Evolutionary conservation across 2,329 filamentous ascomycete genomes (phyloP), one percentile per base, ranked within the genome.

Genomic region (Paecilomyces sp.): DNA sequence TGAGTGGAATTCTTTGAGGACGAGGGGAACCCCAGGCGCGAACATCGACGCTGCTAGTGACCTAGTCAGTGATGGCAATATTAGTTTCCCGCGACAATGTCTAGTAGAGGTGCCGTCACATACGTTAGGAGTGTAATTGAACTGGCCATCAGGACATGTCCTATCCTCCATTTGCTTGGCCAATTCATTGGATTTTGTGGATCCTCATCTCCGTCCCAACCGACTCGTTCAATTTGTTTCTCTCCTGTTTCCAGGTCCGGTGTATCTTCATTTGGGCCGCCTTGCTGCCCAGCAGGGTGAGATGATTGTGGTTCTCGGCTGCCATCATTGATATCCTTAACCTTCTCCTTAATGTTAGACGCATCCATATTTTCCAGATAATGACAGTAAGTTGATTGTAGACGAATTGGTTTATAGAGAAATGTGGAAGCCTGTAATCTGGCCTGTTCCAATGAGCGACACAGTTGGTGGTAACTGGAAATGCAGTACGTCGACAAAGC

Each of bases 1-100:
- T 2, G 76, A 75, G 15, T 76, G 36, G 64, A 83, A 82, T 1
- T 80, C 76, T 25, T 66, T 55, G 70, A 79, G 74, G 3, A 83
- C 70, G 6, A 75, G 61, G 1, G 77, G 77, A 0, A 81, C 74
- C 3, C 76, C 79, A 1, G 80, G 80, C 1, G 80, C 78, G 58
- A 82, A 79, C 63, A 80, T 79, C 7, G 77, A 79, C 13, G 79
- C 79, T 3, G 76, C 80, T 1, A 83, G 68, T 0, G 81, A 79
- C 1, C 66, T 72, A 8, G 8, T 15, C 33, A 36, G 22, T 8
- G 13, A 36, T 36, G 13, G 33, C 9, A 36, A 12, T 12, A 36
- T 36, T 36, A 36, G 33, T 36, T 15, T 36, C 33, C 13, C 3
- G 9, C 33, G 33, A 58, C 25, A 36, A 11, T 11, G 13, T 36